Base-by-base conservation (phyloP, 257 asterid genomes). In the Ilex aquifolium region DNA sequence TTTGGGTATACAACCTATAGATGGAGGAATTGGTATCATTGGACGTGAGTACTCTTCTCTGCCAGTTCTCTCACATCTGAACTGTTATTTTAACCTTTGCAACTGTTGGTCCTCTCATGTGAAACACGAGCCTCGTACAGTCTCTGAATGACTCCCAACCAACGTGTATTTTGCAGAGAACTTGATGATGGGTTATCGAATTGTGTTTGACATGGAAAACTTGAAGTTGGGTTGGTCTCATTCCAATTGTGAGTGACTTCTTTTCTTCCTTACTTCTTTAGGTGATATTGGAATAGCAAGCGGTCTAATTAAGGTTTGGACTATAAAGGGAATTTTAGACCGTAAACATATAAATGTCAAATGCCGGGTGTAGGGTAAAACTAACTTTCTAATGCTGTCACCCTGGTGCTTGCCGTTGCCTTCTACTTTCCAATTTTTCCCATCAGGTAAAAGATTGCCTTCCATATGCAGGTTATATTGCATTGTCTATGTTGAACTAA, bases 141-240 rank as follows among this genome's bases (percentile, higher is more conserved):
- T 32, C 32, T 29, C 56, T 27, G 31, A 57, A 70, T 14, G 49
- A 44, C 55, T 56, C 55, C 10, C n/a, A 63, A 40, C 44, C 56
- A 32, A 15, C 3, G 2, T 67, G 12, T 17, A 3, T 17, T 16
- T 46, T 73, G 79, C 86, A 87, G 94, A 89, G 65, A 89, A 87
- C 72, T 72, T 87, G 63, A 62, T 87, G 84, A 78, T 78, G 83
- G 97, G 97, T 29, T 83, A 86, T 65, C 85, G 79, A 13, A 17
- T 87, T 78, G 97, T 89, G 66, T 89, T 89, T 53, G 94, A 89
- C 65, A 79, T 82, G 89, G 94, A 87, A 77, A 86, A 79, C 15
- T 59, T 63, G 81, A 83, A 73, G 86, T 73, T 89, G 70, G 95
- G 94, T 13, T 89, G 97, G 95, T 86, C 95, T 17, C 64, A 13